These are phyloP conservation scores for Fraxinus angustifolia DNA, from an alignment of 305 asterid genomes.

Conservation along the genomic window DNA sequence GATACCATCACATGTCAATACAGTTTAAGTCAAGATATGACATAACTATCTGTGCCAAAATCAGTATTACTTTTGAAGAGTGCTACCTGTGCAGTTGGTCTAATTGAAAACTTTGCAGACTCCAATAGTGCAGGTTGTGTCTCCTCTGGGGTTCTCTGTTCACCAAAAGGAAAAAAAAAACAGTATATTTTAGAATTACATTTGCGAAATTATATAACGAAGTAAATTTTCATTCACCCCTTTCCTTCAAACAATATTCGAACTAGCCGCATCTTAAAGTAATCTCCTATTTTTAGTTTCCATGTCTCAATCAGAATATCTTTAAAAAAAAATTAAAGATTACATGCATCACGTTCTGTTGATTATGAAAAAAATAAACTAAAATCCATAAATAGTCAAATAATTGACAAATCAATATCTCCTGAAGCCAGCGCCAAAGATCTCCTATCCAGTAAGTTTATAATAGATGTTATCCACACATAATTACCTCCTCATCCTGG, in stretches of 20 bases:
- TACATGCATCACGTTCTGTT: background rate
- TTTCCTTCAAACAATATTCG: background rate
- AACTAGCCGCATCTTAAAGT: background rate
- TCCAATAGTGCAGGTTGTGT: constrained; percentile 17
- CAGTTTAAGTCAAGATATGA: background rate
- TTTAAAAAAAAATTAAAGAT: background rate
- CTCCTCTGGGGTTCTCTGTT: constrained; percentile 34
- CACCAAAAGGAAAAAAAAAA: constrained; percentile 9
- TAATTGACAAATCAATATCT: background rate
- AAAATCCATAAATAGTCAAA: background rate
- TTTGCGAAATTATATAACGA: background rate
- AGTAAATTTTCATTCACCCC: background rate
- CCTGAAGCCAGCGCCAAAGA: constrained; percentile 15
- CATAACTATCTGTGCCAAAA: background rate
- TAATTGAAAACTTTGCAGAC: constrained; percentile 25
- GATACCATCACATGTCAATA: background rate
- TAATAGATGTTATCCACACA: constrained; percentile 5
- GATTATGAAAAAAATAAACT: background rate
- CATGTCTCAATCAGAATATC: background rate
- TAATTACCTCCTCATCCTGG: constrained; percentile 38
- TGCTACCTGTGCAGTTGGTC: constrained; percentile 30
- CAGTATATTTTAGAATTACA: background rate
- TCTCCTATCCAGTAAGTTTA: background rate
- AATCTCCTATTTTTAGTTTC: background rate
- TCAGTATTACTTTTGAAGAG: background rate